Evolutionary conservation across 805 yeast species (phyloP).

Genomic region (Barnettozyma wickerhamii): DNA sequence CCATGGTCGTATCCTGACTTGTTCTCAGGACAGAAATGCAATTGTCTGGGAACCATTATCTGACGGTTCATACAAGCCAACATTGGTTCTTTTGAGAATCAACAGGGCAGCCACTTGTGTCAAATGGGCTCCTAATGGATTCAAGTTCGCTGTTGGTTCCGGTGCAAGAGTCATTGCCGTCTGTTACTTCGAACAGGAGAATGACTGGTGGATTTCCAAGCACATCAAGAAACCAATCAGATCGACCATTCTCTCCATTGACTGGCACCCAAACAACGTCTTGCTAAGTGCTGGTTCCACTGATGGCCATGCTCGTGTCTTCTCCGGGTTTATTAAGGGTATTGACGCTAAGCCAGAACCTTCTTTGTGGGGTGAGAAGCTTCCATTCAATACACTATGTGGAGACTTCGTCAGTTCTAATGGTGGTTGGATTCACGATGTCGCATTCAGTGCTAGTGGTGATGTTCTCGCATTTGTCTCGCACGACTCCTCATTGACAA

Average conservation of each 20-base stretch:
- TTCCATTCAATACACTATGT: slow-evolving; percentile 89
- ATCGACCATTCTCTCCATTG: slow-evolving; percentile 75
- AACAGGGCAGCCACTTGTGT: slow-evolving; percentile 94
- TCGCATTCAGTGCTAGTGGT: slow-evolving; percentile 77
- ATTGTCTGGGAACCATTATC: slow-evolving; percentile 85
- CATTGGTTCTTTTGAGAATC: slow-evolving; percentile 87
- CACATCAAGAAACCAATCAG: slow-evolving; percentile 94
- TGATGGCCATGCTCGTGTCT: slow-evolving; percentile 88
- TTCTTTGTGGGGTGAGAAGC: slow-evolving; percentile 87
- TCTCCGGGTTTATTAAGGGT: slow-evolving; percentile 84
- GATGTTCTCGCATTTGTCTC: slow-evolving; percentile 75
- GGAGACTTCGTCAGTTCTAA: slow-evolving; percentile 70
- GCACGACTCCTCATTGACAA: slow-evolving; percentile 80
- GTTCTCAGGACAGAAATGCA: slow-evolving; percentile 97
- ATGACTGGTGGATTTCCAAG: slow-evolving; percentile 99
- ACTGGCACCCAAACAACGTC: slow-evolving; percentile 94
- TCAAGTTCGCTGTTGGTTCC: slow-evolving; percentile 94
- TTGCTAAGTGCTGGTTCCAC: slow-evolving; percentile 87
- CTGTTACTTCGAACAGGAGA: slow-evolving; percentile 92
- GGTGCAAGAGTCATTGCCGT: slow-evolving; percentile 93
- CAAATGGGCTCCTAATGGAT: slow-evolving; percentile 93
- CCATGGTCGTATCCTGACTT: slow-evolving; percentile 89
- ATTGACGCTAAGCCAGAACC: slow-evolving; percentile 80
- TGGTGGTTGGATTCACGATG: slow-evolving; percentile 92
- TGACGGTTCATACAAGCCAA: slow-evolving; percentile 69